Percentiles rank a stretch among this genome's conserved stretches.
Conservation (phyloP, 2,329 filamentous ascomycete genomes). For the Aspergillus novofumigatus region DNA sequence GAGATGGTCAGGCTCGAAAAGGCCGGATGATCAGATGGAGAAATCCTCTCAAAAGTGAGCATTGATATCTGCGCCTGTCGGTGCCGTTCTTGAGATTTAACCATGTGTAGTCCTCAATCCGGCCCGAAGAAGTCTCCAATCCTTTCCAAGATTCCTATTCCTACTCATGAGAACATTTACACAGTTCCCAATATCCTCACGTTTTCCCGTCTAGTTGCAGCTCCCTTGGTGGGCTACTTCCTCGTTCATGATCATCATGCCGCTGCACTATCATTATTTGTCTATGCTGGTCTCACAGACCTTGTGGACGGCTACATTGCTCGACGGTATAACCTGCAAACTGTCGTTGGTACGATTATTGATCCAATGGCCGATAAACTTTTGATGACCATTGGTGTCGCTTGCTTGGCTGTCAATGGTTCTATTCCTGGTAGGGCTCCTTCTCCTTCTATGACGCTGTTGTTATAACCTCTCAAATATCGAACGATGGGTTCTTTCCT, state of each 20-base stretch:
- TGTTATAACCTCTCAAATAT: background rate
- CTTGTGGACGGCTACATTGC: slow-evolving; percentile 93
- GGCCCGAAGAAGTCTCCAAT: slow-evolving; percentile 28
- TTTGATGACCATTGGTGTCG: slow-evolving; percentile 88
- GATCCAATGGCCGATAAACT: slow-evolving; percentile 97
- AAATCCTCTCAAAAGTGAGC: slow-evolving; percentile 16
- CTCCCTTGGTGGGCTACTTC: slow-evolving; percentile 82
- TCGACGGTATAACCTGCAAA: slow-evolving; percentile 78
- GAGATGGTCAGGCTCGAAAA: slow-evolving; percentile 23
- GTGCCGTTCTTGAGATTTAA: slow-evolving; percentile 1
- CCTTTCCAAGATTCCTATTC: slow-evolving; percentile 29
- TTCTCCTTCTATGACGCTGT: background rate
- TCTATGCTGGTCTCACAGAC: slow-evolving; percentile 87
- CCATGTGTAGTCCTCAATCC: slow-evolving; percentile 12
- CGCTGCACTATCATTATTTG: slow-evolving; percentile 79
- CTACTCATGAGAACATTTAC: slow-evolving; percentile 82
- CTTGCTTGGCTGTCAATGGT: slow-evolving; percentile 78
- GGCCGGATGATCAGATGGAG: slow-evolving; percentile 15
- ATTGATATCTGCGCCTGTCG: background rate
- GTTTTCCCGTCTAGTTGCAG: slow-evolving; percentile 74
- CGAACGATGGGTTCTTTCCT: background rate
- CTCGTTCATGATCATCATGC: slow-evolving; percentile 77
- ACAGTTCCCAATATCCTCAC: slow-evolving; percentile 94
- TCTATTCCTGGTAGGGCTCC: slow-evolving; percentile 65
- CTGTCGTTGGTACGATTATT: slow-evolving; percentile 90